These are phyloP conservation scores for Fraxinus platypoda DNA, from an alignment of 305 asterid species.

Conservation along the genomic window DNA sequence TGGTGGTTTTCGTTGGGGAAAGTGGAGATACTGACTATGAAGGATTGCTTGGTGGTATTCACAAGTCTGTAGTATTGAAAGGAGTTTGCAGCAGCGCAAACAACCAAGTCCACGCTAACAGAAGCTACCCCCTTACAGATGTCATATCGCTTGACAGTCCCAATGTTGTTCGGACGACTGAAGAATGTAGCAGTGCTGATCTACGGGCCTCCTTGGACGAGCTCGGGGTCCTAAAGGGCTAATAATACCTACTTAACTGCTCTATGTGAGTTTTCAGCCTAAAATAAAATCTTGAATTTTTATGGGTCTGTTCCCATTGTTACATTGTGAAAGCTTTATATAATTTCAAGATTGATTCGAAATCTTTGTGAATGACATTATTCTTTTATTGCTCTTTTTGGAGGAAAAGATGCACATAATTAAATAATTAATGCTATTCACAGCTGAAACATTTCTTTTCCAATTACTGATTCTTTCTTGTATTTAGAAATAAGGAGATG, in stretches of 20 bases:
- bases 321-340: slow-evolving; percentile 8
- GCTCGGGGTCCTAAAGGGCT: slow-evolving; percentile 47
- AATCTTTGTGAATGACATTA: not conserved
- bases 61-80: slow-evolving; percentile 73
- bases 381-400: not conserved
- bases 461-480: not conserved
- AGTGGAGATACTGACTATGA: slow-evolving; percentile 99
- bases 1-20: slow-evolving; percentile 92
- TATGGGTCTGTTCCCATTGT: not conserved
- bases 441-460: not conserved
- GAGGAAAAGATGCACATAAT: slow-evolving; percentile 9
- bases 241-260: not conserved
- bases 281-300: slow-evolving; percentile 12
- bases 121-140: slow-evolving; percentile 78
- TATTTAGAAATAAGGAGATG: not conserved
- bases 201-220: slow-evolving; percentile 53
- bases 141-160: slow-evolving; percentile 73
- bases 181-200: slow-evolving; percentile 54
- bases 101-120: slow-evolving; percentile 61
- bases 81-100: slow-evolving; percentile 62
- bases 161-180: slow-evolving; percentile 47
- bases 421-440: not conserved
- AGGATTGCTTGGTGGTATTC: slow-evolving; percentile 86
- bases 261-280: slow-evolving; percentile 14
- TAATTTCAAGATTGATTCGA: not conserved